Conservation (phyloP, 2,329 filamentous ascomycete genomes). For the Colletotrichum truncatum region DNA sequence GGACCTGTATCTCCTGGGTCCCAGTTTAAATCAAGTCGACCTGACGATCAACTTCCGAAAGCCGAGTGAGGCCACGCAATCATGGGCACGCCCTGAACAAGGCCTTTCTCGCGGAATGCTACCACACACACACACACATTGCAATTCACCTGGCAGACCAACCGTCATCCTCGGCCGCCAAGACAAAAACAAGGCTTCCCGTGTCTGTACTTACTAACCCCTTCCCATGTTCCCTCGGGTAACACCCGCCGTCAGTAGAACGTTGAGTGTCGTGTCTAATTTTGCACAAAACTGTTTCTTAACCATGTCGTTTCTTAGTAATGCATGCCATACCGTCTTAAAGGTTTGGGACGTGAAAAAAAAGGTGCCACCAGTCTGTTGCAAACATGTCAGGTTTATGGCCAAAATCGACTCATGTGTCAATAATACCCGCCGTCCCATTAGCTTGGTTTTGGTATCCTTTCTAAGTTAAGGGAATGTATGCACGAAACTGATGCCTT, state of each 20-base stretch:
- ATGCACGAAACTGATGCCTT: constrained; percentile 15
- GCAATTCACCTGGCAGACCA: too few relatives aligned
- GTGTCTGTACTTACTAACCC: background rate
- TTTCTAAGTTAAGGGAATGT: constrained; percentile 3
- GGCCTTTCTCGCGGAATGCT: background rate
- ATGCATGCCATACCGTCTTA: background rate
- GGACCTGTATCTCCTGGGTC: background rate
- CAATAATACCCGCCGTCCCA: background rate
- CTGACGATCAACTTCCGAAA: constrained; percentile 22
- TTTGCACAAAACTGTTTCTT: background rate
- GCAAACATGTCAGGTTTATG: background rate
- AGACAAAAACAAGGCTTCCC: background rate
- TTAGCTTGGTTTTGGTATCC: constrained; percentile 23
- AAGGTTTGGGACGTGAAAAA: background rate
- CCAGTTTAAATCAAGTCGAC: constrained; percentile 14
- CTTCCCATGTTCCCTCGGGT: background rate
- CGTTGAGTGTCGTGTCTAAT: background rate
- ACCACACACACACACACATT: background rate
- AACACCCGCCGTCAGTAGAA: background rate
- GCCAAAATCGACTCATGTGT: constrained; percentile 10
- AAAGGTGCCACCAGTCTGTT: background rate
- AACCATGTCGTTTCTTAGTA: background rate
- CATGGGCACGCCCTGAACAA: background rate
- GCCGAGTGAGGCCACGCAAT: constrained; percentile 13
- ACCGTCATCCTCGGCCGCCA: background rate